Evolutionary conservation across 768 basidiomycete species (phyloP).

Genomic region (Amanita fuliginea): DNA sequence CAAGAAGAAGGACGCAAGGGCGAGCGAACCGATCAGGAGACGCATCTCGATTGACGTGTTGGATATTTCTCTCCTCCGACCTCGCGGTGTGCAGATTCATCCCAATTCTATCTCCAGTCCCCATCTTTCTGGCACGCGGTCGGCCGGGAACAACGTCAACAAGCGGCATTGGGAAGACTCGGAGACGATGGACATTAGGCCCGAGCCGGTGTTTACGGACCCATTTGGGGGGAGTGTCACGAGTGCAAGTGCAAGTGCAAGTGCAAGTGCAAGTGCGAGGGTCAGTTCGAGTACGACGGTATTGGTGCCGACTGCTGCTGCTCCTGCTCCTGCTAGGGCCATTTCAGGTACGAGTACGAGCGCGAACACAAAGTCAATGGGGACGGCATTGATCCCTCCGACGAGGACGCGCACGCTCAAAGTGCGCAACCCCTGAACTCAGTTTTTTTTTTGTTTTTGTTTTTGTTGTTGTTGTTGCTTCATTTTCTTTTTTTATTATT

Average conservation of each 20-base stretch:
- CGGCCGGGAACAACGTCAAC: not conserved
- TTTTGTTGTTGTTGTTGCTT: not conserved
- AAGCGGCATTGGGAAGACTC: not conserved
- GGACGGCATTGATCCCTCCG: not conserved
- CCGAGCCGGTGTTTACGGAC: not conserved
- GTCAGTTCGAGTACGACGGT: not conserved
- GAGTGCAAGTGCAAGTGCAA: too few species aligned
- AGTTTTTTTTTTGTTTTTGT: too few species aligned
- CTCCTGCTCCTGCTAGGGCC: too few species aligned
- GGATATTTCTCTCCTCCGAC: not conserved
- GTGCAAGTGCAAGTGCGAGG: too few species aligned
- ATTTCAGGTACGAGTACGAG: too few species aligned
- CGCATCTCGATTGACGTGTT: not conserved
- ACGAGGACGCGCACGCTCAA: slow-evolving; percentile 2
- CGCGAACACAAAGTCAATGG: too few species aligned
- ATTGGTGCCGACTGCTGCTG: not conserved
- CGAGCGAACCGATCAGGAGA: not conserved
- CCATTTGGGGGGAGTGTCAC: too few species aligned
- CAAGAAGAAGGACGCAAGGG: not conserved
- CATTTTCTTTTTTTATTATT: not conserved
- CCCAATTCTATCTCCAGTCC: not conserved
- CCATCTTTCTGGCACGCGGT: too few species aligned
- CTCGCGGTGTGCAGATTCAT: not conserved
- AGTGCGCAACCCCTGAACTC: slow-evolving; percentile 6
- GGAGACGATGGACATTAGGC: not conserved